Conservation (phyloP, 352 stramenopile species). For the Hyaloperonospora brassicae region DNA sequence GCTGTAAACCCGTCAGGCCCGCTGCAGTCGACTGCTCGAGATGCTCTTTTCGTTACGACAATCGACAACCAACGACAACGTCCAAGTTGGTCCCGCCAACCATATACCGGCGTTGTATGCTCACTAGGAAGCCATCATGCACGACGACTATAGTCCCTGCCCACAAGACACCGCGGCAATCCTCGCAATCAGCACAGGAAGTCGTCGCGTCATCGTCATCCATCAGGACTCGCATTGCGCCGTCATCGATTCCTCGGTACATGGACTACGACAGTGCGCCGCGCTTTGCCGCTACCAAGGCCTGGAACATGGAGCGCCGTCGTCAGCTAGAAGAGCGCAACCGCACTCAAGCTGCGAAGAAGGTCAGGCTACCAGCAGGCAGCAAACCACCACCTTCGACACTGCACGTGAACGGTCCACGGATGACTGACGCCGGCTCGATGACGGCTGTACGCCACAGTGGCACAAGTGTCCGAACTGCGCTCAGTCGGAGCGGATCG, state of each 20-base stretch:
- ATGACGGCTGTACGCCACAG: slow-evolving; percentile 10
- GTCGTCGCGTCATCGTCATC: slow-evolving; percentile 6
- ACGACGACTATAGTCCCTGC: slow-evolving; percentile 1
- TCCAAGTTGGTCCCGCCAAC: slow-evolving; percentile 13
- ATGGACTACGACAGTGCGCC: slow-evolving; percentile 32
- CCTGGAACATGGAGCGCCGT: slow-evolving; percentile 30
- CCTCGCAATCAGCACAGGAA: slow-evolving; percentile 2
- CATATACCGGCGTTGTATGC: slow-evolving; percentile 8
- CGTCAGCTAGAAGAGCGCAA: slow-evolving; percentile 29
- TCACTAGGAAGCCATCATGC: slow-evolving; percentile 4
- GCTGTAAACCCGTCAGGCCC: slow-evolving; percentile 7
- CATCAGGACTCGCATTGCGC: slow-evolving; percentile 7
- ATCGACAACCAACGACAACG: slow-evolving; percentile 1
- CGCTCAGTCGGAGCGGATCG: no score
- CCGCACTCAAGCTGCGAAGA: slow-evolving; percentile 15
- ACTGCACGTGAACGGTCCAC: slow-evolving; percentile 11
- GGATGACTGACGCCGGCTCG: slow-evolving; percentile 14
- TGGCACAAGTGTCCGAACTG: no score
- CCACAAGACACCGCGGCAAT: not conserved
- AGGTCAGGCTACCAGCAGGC: slow-evolving; percentile 4
- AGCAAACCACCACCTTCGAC: slow-evolving; percentile 6
- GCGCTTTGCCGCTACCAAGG: slow-evolving; percentile 31
- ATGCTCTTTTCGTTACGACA: slow-evolving; percentile 9
- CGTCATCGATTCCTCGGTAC: slow-evolving; percentile 19
- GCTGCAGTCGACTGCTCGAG: slow-evolving; percentile 7